Percentiles rank a stretch among this genome's conserved stretches.
These are phyloP conservation scores for Zymoseptoria tritici DNA, from an alignment of 2,329 filamentous ascomycete species.

Conservation along the genomic window DNA sequence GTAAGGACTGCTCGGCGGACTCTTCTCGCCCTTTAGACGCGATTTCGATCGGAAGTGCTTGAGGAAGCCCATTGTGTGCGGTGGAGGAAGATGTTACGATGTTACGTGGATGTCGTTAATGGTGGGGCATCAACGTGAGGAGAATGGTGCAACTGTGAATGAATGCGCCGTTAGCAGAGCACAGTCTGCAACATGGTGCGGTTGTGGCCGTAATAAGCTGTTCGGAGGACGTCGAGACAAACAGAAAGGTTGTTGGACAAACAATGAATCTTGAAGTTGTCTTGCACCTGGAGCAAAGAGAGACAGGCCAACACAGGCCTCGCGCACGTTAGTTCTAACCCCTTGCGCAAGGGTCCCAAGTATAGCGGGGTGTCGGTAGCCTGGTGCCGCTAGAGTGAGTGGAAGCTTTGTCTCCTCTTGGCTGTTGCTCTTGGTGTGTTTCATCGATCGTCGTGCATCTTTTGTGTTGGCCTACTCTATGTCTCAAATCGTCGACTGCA, in stretches of 20 bases:
- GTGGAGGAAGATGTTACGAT: constrained; percentile 1
- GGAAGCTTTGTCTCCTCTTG: too few relatives aligned
- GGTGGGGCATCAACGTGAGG: background rate
- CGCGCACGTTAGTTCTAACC: background rate
- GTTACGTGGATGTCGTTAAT: background rate
- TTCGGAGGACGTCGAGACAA: background rate
- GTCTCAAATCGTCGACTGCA: background rate
- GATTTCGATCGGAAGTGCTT: constrained; percentile 42
- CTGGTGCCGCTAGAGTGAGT: too few relatives aligned
- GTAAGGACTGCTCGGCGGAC: constrained; percentile 24
- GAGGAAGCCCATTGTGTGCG: constrained; percentile 39
- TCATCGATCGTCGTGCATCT: background rate
- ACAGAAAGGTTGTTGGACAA: background rate
- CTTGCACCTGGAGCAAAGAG: background rate
- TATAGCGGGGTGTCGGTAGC: too few relatives aligned
- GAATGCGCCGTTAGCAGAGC: background rate
- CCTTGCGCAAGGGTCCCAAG: background rate
- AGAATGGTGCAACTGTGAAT: background rate
- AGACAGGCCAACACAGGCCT: background rate
- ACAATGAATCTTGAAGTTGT: background rate
- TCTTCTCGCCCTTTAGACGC: constrained; percentile 32
- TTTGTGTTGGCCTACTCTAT: background rate
- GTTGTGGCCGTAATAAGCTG: background rate
- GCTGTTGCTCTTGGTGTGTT: background rate
- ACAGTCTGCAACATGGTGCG: background rate